Evolutionary conservation across 2,329 filamentous ascomycete genomes (phyloP).

Genomic region (Diaporthe nobilis): DNA sequence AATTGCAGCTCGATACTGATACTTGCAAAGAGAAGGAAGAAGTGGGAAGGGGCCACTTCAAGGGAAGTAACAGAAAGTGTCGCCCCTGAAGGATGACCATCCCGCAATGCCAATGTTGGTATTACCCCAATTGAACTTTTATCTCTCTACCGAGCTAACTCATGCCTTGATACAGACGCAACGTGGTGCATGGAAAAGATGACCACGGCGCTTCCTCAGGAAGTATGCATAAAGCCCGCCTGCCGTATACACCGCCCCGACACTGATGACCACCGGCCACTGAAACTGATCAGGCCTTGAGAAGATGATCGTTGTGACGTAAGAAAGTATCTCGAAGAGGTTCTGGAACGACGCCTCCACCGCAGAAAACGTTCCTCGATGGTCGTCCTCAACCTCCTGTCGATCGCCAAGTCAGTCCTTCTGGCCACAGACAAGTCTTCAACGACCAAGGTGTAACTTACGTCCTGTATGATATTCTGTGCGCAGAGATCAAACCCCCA

Average conservation of each 20-base stretch:
- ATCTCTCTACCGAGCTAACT: not conserved
- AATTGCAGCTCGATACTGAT: too few species aligned
- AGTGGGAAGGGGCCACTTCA: too few species aligned
- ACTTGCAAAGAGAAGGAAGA: too few species aligned
- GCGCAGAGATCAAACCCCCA: conserved; percentile 74
- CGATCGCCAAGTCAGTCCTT: not conserved
- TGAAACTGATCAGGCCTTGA: conserved; percentile 74
- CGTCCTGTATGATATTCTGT: conserved; percentile 74
- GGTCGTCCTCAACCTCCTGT: conserved; percentile 67
- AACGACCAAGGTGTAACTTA: conserved; percentile 59
- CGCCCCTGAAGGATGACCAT: not conserved
- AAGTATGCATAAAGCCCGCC: conserved; percentile 68
- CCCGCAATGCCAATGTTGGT: not conserved
- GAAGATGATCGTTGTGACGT: conserved; percentile 75
- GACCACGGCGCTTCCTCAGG: conserved; percentile 70
- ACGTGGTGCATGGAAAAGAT: conserved; percentile 66
- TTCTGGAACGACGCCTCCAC: conserved; percentile 79
- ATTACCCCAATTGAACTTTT: not conserved
- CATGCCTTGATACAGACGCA: conserved; percentile 43
- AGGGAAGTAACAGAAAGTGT: not conserved
- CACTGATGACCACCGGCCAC: conserved; percentile 73
- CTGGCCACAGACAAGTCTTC: not conserved
- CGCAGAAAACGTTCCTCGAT: conserved; percentile 77
- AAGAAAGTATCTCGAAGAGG: conserved; percentile 78
- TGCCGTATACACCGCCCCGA: conserved; percentile 64